These are phyloP conservation scores for Beta macrorhiza DNA, from an alignment of 179 eudicot species.

Conservation along the genomic window DNA sequence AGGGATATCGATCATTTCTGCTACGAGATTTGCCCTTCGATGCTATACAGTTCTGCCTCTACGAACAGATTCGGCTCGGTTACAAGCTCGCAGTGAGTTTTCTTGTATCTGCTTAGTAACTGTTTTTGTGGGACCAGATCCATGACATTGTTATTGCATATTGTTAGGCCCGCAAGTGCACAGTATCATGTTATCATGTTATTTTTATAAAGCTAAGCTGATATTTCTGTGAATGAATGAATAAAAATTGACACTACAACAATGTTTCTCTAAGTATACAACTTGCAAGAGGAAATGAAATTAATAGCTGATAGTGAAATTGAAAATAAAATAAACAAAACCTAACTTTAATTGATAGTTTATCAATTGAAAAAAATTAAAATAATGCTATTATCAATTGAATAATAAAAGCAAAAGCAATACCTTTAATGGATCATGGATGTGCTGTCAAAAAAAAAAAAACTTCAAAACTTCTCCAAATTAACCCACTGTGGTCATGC, in stretches of 20 bases:
- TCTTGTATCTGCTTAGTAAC: not conserved
- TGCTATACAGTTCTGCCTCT: conserved; percentile 88
- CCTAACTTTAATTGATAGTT: no score
- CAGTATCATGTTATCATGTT: not conserved
- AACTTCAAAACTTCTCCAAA: no score
- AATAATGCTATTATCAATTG: no score
- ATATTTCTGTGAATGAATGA: not conserved
- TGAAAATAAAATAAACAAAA: no score
- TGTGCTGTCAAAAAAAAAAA: no score
- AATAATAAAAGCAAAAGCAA: no score
- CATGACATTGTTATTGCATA: not conserved
- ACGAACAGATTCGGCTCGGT: conserved; percentile 83
- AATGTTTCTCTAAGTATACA: not conserved
- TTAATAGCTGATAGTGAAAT: not conserved
- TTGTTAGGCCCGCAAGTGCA: not conserved
- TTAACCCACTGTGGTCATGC: no score
- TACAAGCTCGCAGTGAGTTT: conserved; percentile 74
- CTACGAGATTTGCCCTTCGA: conserved; percentile 92
- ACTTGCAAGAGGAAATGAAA: not conserved
- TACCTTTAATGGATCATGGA: no score
- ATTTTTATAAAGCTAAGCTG: not conserved
- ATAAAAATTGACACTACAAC: not conserved
- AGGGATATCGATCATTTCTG: conserved; percentile 89
- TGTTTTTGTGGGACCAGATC: not conserved
- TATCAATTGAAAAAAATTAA: not conserved